Base-by-base conservation (phyloP, 257 asterid genomes). In the Prunella vulgaris region DNA sequence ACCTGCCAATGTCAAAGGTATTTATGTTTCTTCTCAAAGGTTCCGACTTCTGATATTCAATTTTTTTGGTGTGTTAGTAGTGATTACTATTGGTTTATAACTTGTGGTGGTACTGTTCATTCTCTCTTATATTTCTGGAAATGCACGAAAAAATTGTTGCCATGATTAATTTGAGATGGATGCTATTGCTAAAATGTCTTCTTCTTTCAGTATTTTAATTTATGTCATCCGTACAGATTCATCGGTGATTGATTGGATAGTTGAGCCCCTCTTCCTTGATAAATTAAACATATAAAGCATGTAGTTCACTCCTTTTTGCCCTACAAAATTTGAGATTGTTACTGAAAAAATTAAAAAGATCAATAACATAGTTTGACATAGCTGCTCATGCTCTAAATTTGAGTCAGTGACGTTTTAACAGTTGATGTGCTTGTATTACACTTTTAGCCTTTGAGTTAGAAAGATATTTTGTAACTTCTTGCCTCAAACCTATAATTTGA, bases 1-100 rank as follows among this genome's bases (percentile, higher is more conserved):
- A 12, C 48, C 87, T 25, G 84, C 78, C 74, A 75, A 72, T 44
- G 73, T n/a, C 44, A 90, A 90, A 85, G 92, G 97, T 92, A n/a
- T 28, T 37, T 4, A 17, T 17, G 30, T 15, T 56, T 60, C 52
- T 12, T 53, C 9, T 37, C 33, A 13, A 38, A 35, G 27, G 24
- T 48, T 38, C 52, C 44, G 40, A 32, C 60, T 21, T 10, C 30
- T 0, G 59, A 49, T 57, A 35, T 38, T 70, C 49, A 53, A 48
- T 32, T 32, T 28, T 28, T n/a, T 28, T 37, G 56, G 61, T 32
- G 22, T 24, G 21, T 40, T 54, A 5, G 30, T 13, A 9, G 1
- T 66, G 9, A 38, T 25, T 7, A 2, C 25, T 18, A 63, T 27
- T 48, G 38, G 10, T 59, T 14, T 20, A 2, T 3, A 54, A 14